A percentile compares a stretch with the other conserved stretches of the same genome.
These are phyloP conservation scores for Schizothecium vesticola DNA, from an alignment of 495 filamentous ascomycete genomes.

Conservation along the genomic window DNA sequence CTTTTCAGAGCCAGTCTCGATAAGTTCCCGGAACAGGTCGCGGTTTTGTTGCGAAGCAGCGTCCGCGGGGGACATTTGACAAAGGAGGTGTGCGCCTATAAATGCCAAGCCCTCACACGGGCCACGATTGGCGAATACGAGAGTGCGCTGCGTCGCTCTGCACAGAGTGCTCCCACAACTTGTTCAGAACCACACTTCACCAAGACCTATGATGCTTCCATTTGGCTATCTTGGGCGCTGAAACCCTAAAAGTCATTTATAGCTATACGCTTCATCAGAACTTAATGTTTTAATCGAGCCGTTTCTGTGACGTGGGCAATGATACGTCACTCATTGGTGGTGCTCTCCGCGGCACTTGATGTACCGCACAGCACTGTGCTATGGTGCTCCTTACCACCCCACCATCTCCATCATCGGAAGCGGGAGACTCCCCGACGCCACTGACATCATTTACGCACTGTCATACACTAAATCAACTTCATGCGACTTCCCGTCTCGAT, in stretches of 20 bases:
- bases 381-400: too few species aligned
- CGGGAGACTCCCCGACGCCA: not conserved
- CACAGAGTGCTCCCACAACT: not conserved
- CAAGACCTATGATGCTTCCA: not conserved
- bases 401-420: not conserved
- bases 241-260: not conserved
- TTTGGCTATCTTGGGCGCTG: not conserved
- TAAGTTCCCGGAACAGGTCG: not conserved
- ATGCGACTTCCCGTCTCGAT: not conserved
- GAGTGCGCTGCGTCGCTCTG: not conserved
- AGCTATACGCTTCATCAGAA: not conserved
- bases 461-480: not conserved
- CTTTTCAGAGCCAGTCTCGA: not conserved
- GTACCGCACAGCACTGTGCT: too few species aligned
- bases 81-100: not conserved
- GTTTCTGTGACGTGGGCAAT: not conserved
- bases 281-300: not conserved
- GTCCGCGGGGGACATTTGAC: not conserved
- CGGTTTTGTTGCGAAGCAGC: not conserved
- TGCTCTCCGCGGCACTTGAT: not conserved
- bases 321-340: not conserved
- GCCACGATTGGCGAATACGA: not conserved
- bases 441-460: not conserved
- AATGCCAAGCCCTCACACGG: not conserved
- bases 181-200: not conserved